Base-by-base conservation (phyloP, 2,329 filamentous ascomycete species). In the Pezicula neosporulosa region DNA sequence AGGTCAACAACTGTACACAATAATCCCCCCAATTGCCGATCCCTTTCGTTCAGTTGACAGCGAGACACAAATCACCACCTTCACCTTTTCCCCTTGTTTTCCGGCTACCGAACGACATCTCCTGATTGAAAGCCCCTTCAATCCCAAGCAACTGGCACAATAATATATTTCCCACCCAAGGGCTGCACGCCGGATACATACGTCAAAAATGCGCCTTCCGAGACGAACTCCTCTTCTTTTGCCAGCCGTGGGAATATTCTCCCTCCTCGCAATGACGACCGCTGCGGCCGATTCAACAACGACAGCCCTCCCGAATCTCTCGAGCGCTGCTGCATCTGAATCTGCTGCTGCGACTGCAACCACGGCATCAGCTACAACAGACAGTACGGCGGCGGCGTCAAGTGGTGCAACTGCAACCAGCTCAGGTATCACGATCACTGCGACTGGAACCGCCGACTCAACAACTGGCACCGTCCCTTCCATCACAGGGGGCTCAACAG, bases 271-370 rank as follows among this genome's bases (percentile, higher is more conserved):
- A 3, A 53, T 58, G 41, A 52, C 48, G 16, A 49, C 58, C 38
- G 47, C 52, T n/a, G 53, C 54, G 37, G 39, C 45, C 35, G 50
- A 47, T 16, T 18, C 43, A 54, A 12, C 47, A 48, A 27, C 44
- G 46, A 47, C 51, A 50, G 38, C 33, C 19, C 52, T 60, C 13
- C 59, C 59, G 16, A 55, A 60, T 28, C 54, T 59, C 13, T 53
- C 67, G 15, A 57, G 37, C 18, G 24, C 60, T 12, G 46, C 59
- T 38, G 56, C 60, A 7, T 62, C 56, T 48, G 49, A 52, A 52
- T 54, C 61, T 48, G 44, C 53, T 33, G 54, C 54, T n/a, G 54
- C 57, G 49, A 60, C 50, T 16, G 49, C 38, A 15, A 51, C 35
- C 18, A 53, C 24, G 1, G 24, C 50, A 19, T 49, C 52, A 30